Conservation (phyloP, 2,329 filamentous ascomycete species). For the Cordyceps pruinosa region DNA sequence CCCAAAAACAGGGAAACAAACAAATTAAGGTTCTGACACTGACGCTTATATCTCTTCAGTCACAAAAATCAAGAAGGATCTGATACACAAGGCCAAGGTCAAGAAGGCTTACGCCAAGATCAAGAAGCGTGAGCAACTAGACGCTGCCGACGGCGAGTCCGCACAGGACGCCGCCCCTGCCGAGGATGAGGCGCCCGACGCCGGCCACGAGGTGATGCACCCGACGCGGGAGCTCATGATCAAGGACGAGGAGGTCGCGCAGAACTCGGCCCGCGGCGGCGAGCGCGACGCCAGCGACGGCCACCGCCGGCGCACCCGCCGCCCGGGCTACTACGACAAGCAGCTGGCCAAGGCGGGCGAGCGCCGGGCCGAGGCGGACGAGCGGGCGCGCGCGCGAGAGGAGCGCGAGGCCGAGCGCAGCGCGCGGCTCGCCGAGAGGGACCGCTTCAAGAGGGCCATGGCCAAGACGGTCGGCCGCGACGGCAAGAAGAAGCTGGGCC, state of each 20-base stretch:
- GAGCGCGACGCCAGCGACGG: conserved; percentile 22
- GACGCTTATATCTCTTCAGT: conserved; percentile 39
- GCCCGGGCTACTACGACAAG: conserved; percentile 59
- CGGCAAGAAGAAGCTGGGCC: conserved; percentile 71
- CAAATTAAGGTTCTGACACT: not conserved
- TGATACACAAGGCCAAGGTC: conserved; percentile 89
- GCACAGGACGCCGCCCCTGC: conserved; percentile 12
- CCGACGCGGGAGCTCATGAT: conserved; percentile 34
- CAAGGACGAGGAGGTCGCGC: conserved; percentile 31
- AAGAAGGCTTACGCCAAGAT: conserved; percentile 90
- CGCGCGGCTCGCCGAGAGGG: conserved; percentile 57
- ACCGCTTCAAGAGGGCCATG: conserved; percentile 58
- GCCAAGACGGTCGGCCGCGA: conserved; percentile 68
- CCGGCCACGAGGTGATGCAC: conserved; percentile 22
- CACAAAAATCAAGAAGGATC: conserved; percentile 78
- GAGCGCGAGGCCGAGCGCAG: conserved; percentile 56
- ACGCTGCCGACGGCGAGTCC: conserved; percentile 16
- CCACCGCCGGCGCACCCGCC: conserved; percentile 28
- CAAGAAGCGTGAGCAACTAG: conserved; percentile 45
- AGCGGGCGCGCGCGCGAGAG: conserved; percentile 33
- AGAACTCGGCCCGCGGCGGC: conserved; percentile 19
- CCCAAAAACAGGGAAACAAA: not conserved
- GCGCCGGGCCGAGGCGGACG: conserved; percentile 34
- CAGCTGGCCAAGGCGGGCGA: conserved; percentile 44
- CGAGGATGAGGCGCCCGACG: conserved; percentile 17